phyloP scores from a whole-genome alignment of 2,329 filamentous ascomycete species.

The Helicocarpus griseus region DNA sequence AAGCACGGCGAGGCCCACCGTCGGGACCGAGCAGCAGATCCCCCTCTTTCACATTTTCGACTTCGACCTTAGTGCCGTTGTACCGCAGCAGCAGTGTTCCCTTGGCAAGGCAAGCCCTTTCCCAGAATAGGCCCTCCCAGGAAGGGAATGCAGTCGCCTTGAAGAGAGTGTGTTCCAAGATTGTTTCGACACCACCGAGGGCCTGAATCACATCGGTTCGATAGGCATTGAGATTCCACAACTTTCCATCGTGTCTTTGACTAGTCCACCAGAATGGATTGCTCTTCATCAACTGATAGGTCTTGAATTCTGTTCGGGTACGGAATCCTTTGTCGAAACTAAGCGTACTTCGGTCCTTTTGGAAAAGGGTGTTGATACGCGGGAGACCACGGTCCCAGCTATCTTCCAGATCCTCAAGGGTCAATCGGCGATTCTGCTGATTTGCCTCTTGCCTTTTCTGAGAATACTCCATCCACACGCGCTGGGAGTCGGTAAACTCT shows the following conservation, averaged over 20 bases:
- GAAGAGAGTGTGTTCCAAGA: slow-evolving; percentile 92
- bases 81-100: slow-evolving; percentile 38
- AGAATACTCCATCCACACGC: slow-evolving; percentile 98
- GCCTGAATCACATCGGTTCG: slow-evolving; percentile 95
- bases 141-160: slow-evolving; percentile 94
- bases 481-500: slow-evolving; percentile 97
- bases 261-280: slow-evolving; percentile 99
- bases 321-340: slow-evolving; percentile 99
- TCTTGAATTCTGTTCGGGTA: slow-evolving; percentile 90
- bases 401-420: slow-evolving; percentile 91
- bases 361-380: slow-evolving; percentile 97
- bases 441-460: slow-evolving; percentile 96
- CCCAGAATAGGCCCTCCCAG: slow-evolving; percentile 95
- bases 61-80: slow-evolving; percentile 36
- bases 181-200: slow-evolving; percentile 91
- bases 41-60: slow-evolving; percentile 42
- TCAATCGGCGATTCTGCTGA: slow-evolving; percentile 89
- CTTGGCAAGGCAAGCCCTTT: slow-evolving; percentile 48
- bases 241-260: slow-evolving; percentile 89
- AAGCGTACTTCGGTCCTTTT: slow-evolving; percentile 92
- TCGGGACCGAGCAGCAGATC: slow-evolving; percentile 43
- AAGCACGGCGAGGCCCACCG: slow-evolving; percentile 38
- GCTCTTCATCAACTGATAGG: slow-evolving; percentile 97
- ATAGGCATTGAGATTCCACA: slow-evolving; percentile 96
- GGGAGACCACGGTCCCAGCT: slow-evolving; percentile 97